These are phyloP conservation scores for Eucalyptus cloeziana DNA, from an alignment of 345 rosid genomes.

Conservation along the genomic window DNA sequence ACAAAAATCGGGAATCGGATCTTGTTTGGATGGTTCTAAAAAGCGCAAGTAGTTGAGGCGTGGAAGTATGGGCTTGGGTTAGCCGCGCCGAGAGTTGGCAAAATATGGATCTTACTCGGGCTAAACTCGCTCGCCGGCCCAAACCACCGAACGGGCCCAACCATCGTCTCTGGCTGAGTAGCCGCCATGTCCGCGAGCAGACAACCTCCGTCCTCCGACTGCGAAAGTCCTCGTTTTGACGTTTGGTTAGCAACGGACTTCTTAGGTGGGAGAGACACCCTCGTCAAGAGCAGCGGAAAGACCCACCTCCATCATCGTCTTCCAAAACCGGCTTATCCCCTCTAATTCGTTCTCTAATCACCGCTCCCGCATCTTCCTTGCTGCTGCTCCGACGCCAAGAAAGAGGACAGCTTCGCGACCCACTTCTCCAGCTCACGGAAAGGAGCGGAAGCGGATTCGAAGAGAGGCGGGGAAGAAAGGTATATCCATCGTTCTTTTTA, in stretches of 20 bases:
- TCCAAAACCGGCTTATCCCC: not conserved
- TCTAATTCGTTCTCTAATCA: not conserved
- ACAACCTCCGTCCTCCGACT: not conserved
- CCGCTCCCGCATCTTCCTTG: not conserved
- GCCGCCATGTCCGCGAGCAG: not conserved
- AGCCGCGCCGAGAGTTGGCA: not conserved
- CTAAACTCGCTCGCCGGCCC: not conserved
- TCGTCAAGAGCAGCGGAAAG: not conserved
- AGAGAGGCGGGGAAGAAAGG: not conserved
- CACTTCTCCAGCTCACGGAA: not conserved
- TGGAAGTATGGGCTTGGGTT: not conserved
- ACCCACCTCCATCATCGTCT: not conserved
- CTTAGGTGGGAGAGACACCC: not conserved
- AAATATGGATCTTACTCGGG: not conserved
- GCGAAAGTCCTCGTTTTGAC: not conserved
- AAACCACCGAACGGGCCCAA: not conserved
- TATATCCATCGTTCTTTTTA: not conserved
- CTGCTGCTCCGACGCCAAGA: not conserved
- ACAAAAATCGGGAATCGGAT: too few species aligned
- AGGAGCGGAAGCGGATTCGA: not conserved
- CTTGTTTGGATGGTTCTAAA: too few species aligned
- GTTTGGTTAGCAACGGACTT: not conserved
- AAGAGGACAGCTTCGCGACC: not conserved
- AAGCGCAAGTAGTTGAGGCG: not conserved
- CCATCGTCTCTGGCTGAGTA: not conserved